These are phyloP conservation scores for Cladosporium oxysporum DNA, from an alignment of 2,329 filamentous ascomycete genomes.

Conservation along the genomic window DNA sequence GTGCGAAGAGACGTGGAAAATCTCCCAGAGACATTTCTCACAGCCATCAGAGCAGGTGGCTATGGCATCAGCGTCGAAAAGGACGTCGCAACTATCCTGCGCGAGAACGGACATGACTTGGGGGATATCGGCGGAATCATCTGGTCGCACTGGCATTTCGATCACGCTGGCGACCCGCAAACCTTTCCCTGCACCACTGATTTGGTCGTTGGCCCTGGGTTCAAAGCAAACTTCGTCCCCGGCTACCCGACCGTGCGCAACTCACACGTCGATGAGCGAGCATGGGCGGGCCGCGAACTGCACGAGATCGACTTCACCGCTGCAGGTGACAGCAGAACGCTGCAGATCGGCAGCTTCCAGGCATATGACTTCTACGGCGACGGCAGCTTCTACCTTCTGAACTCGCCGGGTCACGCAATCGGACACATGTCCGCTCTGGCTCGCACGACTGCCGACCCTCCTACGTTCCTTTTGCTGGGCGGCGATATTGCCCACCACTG, in stretches of 20 bases:
- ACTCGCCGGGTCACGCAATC: conserved; percentile 54
- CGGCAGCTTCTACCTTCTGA: conserved; percentile 56
- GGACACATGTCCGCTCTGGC: conserved; percentile 53
- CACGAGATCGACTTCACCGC: conserved; percentile 36
- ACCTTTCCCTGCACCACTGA: conserved; percentile 44
- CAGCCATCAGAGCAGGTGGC: conserved; percentile 31
- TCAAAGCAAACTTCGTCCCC: conserved; percentile 42
- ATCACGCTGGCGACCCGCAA: conserved; percentile 41
- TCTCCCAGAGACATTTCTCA: conserved; percentile 29
- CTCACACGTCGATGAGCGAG: conserved; percentile 39
- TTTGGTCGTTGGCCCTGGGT: conserved; percentile 49
- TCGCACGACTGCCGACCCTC: conserved; percentile 39
- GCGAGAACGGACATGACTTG: conserved; percentile 38
- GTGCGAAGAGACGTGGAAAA: conserved; percentile 35
- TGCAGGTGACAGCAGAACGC: conserved; percentile 29
- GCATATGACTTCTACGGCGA: conserved; percentile 58
- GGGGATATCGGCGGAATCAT: conserved; percentile 30
- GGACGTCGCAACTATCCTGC: conserved; percentile 41
- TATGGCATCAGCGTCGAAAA: conserved; percentile 41
- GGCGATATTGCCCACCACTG: conserved; percentile 49
- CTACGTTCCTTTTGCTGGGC: conserved; percentile 51
- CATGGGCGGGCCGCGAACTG: conserved; percentile 40
- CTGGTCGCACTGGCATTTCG: conserved; percentile 29
- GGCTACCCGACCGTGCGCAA: conserved; percentile 44
- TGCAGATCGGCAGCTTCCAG: conserved; percentile 45